Percentiles rank a stretch among this genome's conserved stretches.
Conservation (phyloP, 371 early-diverging fungal genomes). For the Mortierella sp. region DNA sequence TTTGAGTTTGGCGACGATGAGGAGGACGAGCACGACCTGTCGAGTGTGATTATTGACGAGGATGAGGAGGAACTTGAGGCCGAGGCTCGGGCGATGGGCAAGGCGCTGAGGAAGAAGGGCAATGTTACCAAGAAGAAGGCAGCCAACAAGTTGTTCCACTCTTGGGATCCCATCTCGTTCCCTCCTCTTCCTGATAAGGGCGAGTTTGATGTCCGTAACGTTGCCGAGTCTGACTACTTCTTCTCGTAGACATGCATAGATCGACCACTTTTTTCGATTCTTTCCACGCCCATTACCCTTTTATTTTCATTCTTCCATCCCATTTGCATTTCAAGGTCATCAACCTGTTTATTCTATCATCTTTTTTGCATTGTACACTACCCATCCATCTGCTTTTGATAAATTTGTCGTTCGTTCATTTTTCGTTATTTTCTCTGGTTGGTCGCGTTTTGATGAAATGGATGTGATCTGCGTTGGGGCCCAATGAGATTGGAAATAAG, state of each 20-base stretch:
- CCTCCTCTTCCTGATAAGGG: slow-evolving; percentile 86
- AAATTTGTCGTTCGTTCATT: neutral
- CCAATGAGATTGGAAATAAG: too few relatives aligned
- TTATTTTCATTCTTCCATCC: neutral
- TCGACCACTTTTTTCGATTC: neutral
- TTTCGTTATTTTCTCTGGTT: too few relatives aligned
- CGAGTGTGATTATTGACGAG: slow-evolving; percentile 55
- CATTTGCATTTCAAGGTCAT: neutral
- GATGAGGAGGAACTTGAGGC: slow-evolving; percentile 54
- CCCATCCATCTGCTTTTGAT: neutral
- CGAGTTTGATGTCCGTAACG: slow-evolving; percentile 86
- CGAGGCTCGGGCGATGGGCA: slow-evolving; percentile 53
- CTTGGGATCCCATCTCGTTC: slow-evolving; percentile 83
- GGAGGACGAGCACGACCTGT: slow-evolving; percentile 53
- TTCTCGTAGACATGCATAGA: slow-evolving; percentile 72
- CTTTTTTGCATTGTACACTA: slow-evolving; percentile 5
- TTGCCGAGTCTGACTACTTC: slow-evolving; percentile 90
- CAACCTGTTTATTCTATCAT: neutral
- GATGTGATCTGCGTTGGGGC: too few relatives aligned
- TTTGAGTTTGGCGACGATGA: slow-evolving; percentile 50
- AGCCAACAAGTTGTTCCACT: slow-evolving; percentile 59
- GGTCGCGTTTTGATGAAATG: too few relatives aligned
- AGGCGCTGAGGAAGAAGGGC: slow-evolving; percentile 37
- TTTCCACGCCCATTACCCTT: neutral
- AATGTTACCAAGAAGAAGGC: slow-evolving; percentile 27